Evolutionary conservation across 768 basidiomycete genomes (phyloP).

Genomic region (Xanthoconium stramineum): DNA sequence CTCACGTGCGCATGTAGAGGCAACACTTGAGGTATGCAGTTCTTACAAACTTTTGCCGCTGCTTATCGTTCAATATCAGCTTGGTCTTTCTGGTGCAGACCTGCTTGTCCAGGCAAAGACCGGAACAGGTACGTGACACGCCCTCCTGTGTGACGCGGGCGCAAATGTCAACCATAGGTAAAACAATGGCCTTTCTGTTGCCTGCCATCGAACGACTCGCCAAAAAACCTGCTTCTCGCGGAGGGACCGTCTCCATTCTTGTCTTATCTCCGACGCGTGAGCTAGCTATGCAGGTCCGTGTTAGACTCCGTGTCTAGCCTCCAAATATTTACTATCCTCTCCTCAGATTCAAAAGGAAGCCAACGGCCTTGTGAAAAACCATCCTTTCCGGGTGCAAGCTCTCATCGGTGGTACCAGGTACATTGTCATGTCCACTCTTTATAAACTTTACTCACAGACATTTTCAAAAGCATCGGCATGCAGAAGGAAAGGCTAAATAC

Average conservation of each 20-base stretch:
- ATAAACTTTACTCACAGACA: background rate
- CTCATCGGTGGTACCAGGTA: conserved; percentile 59
- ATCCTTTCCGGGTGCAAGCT: conserved; percentile 41
- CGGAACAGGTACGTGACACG: conserved; percentile 49
- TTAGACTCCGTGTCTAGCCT: background rate
- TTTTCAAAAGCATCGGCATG: conserved; percentile 17
- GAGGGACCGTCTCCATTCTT: conserved; percentile 48
- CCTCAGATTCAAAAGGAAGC: conserved; percentile 63
- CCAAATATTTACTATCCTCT: conserved; percentile 18
- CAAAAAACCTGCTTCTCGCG: conserved; percentile 34
- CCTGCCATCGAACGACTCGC: conserved; percentile 68
- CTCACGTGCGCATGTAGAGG: conserved; percentile 25
- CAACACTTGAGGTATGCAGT: conserved; percentile 37
- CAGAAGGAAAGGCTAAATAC: conserved; percentile 28
- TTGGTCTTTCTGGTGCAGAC: conserved; percentile 41
- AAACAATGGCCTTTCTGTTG: conserved; percentile 74
- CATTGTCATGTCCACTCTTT: background rate
- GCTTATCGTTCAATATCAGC: conserved; percentile 22
- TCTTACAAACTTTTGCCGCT: background rate
- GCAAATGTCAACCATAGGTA: conserved; percentile 35
- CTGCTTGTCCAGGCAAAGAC: conserved; percentile 55
- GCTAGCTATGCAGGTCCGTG: conserved; percentile 65
- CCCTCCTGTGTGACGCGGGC: background rate
- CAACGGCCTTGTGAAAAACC: conserved; percentile 38
- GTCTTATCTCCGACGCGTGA: conserved; percentile 75